phyloP scores from a whole-genome alignment of 192 early-diverging fungal genomes.

The Coemansia sp. region DNA sequence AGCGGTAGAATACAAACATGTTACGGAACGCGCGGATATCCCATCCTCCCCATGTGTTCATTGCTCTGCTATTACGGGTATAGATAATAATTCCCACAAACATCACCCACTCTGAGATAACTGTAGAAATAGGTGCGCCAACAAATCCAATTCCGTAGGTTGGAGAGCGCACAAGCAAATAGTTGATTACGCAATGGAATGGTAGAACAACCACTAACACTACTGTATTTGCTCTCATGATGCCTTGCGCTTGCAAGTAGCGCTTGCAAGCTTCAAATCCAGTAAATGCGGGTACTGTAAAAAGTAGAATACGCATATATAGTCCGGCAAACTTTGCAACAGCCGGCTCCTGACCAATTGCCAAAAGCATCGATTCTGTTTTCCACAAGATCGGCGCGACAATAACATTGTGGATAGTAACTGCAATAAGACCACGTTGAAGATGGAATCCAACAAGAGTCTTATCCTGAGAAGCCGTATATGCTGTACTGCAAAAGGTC shows the following conservation, averaged over 20 bases:
- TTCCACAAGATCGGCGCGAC: conserved; percentile 67
- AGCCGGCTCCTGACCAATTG: conserved; percentile 69
- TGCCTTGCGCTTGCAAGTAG: conserved; percentile 79
- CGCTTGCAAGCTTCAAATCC: conserved; percentile 76
- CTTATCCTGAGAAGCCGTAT: conserved; percentile 12
- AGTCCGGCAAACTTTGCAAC: conserved; percentile 58
- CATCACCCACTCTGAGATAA: conserved; percentile 67
- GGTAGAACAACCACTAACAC: conserved; percentile 66
- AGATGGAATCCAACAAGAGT: conserved; percentile 16
- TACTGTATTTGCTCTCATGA: conserved; percentile 76
- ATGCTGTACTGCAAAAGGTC: conserved; percentile 1
- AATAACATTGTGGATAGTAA: conserved; percentile 42
- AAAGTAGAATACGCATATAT: conserved; percentile 63
- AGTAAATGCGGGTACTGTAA: conserved; percentile 69
- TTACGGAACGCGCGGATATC: conserved; percentile 61
- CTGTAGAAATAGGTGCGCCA: conserved; percentile 75
- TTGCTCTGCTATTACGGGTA: conserved; percentile 57
- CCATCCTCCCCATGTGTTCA: conserved; percentile 82
- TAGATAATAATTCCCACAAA: conserved; percentile 66
- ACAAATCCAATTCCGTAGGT: conserved; percentile 67
- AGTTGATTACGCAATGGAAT: conserved; percentile 74
- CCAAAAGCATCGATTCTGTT: conserved; percentile 64
- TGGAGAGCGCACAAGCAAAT: conserved; percentile 67
- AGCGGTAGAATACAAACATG: conserved; percentile 57
- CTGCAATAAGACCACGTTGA: conserved; percentile 8